Conservation (phyloP, 176 grass and related monocot species). For the Musa schizocarpa region DNA sequence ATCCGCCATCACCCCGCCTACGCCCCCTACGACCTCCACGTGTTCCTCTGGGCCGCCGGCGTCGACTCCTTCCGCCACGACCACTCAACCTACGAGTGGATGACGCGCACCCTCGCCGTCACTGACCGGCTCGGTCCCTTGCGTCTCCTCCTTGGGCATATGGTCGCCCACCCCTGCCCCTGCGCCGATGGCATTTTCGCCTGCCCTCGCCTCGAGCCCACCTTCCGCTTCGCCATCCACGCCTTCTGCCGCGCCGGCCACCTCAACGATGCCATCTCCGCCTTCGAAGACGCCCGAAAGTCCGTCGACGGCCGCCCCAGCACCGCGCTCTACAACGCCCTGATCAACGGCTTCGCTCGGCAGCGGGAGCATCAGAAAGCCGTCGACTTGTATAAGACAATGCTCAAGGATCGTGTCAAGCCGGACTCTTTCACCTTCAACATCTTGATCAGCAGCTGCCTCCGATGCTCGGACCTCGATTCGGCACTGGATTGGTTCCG, state of each 20-base stretch:
- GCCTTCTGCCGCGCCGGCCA: background rate
- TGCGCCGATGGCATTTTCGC: conserved; percentile 9
- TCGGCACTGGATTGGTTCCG: conserved; percentile 13
- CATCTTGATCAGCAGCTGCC: conserved; percentile 6
- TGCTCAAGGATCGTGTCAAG: conserved; percentile 6
- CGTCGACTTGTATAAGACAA: background rate
- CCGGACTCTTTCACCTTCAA: conserved; percentile 11
- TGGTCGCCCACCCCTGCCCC: conserved; percentile 4
- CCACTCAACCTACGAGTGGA: conserved; percentile 9
- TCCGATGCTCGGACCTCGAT: conserved; percentile 6
- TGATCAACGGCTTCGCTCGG: background rate
- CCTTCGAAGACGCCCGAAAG: conserved; percentile 1
- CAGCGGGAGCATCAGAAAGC: conserved; percentile 1
- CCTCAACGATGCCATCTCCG: background rate
- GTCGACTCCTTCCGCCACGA: conserved; percentile 7
- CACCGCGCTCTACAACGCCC: background rate
- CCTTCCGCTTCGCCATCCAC: background rate
- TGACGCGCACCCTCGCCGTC: conserved; percentile 5
- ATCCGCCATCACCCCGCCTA: conserved; percentile 2
- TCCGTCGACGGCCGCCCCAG: conserved; percentile 3
- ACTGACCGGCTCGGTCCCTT: background rate
- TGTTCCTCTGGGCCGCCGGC: conserved; percentile 3
- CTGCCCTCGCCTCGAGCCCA: conserved; percentile 7
- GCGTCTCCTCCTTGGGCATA: background rate
- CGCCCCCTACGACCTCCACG: conserved; percentile 6